phyloP scores from a whole-genome alignment of 2,329 filamentous ascomycete species.

The Fonsecaea pedrosoi region DNA sequence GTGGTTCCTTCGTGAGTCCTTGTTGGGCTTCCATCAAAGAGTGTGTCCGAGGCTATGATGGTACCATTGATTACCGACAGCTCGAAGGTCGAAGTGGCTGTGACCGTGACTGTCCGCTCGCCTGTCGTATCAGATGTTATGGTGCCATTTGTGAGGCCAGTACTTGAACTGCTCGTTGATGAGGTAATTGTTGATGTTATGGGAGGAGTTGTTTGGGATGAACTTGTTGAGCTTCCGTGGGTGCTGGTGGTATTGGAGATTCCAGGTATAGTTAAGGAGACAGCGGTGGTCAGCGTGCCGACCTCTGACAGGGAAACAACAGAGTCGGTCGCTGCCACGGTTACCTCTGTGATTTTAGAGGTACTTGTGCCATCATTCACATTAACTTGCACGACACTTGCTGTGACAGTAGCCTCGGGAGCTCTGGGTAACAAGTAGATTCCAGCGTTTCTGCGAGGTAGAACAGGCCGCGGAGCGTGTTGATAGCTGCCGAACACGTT shows the following conservation, averaged over 20 bases:
- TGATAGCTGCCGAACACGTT: slow-evolving; percentile 30
- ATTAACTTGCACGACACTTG: slow-evolving; percentile 36
- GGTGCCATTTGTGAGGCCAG: slow-evolving; percentile 16
- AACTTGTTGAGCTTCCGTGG: slow-evolving; percentile 14
- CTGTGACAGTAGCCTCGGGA: slow-evolving; percentile 37
- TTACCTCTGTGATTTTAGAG: slow-evolving; percentile 34
- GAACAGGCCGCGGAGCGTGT: slow-evolving; percentile 18
- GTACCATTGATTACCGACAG: slow-evolving; percentile 37
- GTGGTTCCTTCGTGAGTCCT: slow-evolving; percentile 12
- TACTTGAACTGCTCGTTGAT: slow-evolving; percentile 13
- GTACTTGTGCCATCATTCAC: slow-evolving; percentile 37
- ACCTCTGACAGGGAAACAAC: slow-evolving; percentile 35
- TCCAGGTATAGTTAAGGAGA: slow-evolving; percentile 32
- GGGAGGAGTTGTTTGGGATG: slow-evolving; percentile 25
- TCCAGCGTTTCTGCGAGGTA: slow-evolving; percentile 30
- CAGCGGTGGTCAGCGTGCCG: slow-evolving; percentile 23
- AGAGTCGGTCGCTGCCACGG: slow-evolving; percentile 30
- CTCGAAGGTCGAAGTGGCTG: slow-evolving; percentile 37
- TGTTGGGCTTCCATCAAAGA: slow-evolving; percentile 9
- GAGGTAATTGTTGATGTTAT: slow-evolving; percentile 21
- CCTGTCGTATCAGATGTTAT: slow-evolving; percentile 9
- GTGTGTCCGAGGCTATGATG: slow-evolving; percentile 22
- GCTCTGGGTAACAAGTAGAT: slow-evolving; percentile 34
- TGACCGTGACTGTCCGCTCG: slow-evolving; percentile 33
- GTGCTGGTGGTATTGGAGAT: slow-evolving; percentile 14